A percentile compares a stretch with the other conserved stretches of the same genome.
Conservation (phyloP, 1,284 basidiomycete genomes). For the Anthracocystis setariae region DNA sequence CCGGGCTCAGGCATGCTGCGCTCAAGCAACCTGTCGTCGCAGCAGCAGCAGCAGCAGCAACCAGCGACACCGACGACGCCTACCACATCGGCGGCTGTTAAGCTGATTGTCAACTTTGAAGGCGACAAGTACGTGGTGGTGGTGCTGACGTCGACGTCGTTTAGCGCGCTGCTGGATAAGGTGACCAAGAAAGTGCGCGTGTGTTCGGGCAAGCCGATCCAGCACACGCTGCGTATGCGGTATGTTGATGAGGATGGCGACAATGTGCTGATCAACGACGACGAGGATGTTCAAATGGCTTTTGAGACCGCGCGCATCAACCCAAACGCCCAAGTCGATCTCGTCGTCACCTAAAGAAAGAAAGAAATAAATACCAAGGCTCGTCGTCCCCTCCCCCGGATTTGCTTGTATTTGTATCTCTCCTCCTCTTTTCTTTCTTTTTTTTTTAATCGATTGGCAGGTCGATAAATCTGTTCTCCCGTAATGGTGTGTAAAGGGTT, state of each 20-base stretch:
- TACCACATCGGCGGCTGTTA: conserved; percentile 52
- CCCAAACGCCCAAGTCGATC: conserved; percentile 42
- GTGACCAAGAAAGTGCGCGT: conserved; percentile 90
- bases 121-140: conserved; percentile 93
- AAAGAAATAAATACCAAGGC: too few relatives aligned
- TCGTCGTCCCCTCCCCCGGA: too few relatives aligned
- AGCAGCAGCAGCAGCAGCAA: too few relatives aligned
- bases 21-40: conserved; percentile 6
- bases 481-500: too few relatives aligned
- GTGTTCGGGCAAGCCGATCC: conserved; percentile 36
- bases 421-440: too few relatives aligned
- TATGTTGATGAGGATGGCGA: conserved; percentile 67
- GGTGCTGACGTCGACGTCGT: conserved; percentile 80
- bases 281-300: conserved; percentile 66
- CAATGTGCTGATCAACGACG: conserved; percentile 59
- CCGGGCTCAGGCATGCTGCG: neutral
- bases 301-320: conserved; percentile 47
- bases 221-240: conserved; percentile 37
- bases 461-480: too few relatives aligned
- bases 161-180: conserved; percentile 83
- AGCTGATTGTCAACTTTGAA: conserved; percentile 77
- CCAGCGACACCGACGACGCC: neutral
- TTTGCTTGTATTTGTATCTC: conserved; percentile 9
- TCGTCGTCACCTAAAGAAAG: conserved; percentile 27
- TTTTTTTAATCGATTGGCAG: too few relatives aligned